Evolutionary conservation across 139 green algal genomes (phyloP).

Genomic region (Monoraphidium neglectum): DNA sequence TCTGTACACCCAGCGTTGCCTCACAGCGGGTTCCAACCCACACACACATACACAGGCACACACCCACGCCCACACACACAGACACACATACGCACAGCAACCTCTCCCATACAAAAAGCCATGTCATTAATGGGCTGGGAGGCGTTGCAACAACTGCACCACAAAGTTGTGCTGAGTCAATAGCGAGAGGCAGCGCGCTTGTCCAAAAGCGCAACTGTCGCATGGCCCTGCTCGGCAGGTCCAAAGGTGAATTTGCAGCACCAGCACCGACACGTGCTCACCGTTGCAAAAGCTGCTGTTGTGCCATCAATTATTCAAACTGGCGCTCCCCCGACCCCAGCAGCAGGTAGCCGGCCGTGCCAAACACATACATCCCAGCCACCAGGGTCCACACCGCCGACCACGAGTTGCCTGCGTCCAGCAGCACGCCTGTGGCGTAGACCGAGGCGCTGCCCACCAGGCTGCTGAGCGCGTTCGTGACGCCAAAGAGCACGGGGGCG

Average conservation of each 20-base stretch:
- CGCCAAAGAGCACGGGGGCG: conserved; percentile 74
- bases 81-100: neutral
- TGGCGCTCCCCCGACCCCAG: conserved; percentile 64
- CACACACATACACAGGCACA: neutral
- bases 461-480: conserved; percentile 72
- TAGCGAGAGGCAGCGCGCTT: too few relatives aligned
- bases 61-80: neutral
- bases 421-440: conserved; percentile 59
- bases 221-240: neutral
- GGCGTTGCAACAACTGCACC: neutral
- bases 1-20: too few relatives aligned
- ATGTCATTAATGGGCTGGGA: neutral
- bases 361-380: conserved; percentile 55
- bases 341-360: conserved; percentile 43
- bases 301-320: conserved; percentile 45
- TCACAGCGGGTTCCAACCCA: too few relatives aligned
- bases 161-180: neutral
- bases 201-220: neutral
- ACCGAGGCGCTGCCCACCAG: conserved; percentile 63
- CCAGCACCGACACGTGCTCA: neutral
- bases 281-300: conserved; percentile 1
- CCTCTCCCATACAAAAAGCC: neutral
- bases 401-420: conserved; percentile 69
- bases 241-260: neutral
- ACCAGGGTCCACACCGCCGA: conserved; percentile 56